A percentile compares a stretch with the other conserved stretches of the same genome.
phyloP scores from a whole-genome alignment of 163 green algal species.

The Scenedesmus sp. region DNA sequence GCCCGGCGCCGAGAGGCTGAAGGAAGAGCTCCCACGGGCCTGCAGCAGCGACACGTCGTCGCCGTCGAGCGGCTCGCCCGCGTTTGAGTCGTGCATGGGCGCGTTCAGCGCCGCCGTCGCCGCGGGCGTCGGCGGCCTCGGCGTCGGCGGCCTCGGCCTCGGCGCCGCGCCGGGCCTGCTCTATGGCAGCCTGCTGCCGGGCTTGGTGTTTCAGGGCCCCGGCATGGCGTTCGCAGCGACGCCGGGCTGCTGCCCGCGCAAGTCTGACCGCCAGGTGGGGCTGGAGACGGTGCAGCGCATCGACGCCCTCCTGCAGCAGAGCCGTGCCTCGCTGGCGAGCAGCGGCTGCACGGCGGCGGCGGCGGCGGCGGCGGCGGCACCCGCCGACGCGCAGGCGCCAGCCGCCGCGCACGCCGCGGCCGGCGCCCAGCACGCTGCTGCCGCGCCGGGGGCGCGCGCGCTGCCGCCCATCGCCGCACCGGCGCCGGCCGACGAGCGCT shows the following conservation, averaged over 20 bases:
- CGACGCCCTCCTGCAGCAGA: constrained; percentile 34
- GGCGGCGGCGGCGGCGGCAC: background rate
- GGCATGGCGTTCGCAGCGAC: background rate
- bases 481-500: constrained; percentile 6
- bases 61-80: constrained; percentile 7
- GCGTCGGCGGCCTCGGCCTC: too few relatives aligned
- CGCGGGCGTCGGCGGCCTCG: background rate
- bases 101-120: background rate
- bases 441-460: background rate
- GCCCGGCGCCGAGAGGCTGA: too few relatives aligned
- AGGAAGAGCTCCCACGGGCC: too few relatives aligned
- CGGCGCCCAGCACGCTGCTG: background rate
- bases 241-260: background rate
- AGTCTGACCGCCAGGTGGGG: constrained; percentile 38
- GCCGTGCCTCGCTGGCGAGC: background rate
- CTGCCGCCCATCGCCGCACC: too few relatives aligned
- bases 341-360: background rate
- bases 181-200: constrained; percentile 6
- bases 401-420: background rate
- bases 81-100: constrained; percentile 13
- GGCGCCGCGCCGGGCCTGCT: constrained; percentile 5
- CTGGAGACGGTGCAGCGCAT: constrained; percentile 34
- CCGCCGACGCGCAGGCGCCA: background rate
- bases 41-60: constrained; percentile 21
- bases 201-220: too few relatives aligned